Evolutionary conservation across 257 asterid species (phyloP), one percentile per base, ranked within the genome.

Genomic region (Scutellaria minor): DNA sequence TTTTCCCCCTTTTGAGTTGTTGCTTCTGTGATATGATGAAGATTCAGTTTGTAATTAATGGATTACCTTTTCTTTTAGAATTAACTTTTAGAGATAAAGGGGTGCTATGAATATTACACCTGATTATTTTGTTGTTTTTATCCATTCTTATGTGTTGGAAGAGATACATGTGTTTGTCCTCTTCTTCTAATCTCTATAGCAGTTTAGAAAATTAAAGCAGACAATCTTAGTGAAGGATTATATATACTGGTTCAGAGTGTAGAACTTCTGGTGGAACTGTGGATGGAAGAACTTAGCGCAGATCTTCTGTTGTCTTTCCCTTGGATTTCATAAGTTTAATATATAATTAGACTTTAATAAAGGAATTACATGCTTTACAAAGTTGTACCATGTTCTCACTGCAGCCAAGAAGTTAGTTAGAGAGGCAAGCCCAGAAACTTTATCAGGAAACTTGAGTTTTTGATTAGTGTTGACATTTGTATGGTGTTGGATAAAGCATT

Each of bases 21-120:
- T 77, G 59, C 35, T 20, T 55, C 22, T 64, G 18, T 55, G 50
- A 40, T 70, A 56, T 65, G 48, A 9, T 71, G 59, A 37, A 70
- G 64, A 52, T 51, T 51, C 50, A 60, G 20, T 59, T 40, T 22
- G 48, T 27, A 54, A 41, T 53, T 52, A 41, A 52, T 56, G 74
- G 6, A 53, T 20, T 65, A 46, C n/a, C 40, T 6, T 41, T 24
- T 0, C 45, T 24, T 56, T 42, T 13, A n/a, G 1, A 56, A 31
- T 31, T 22, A 53, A 27, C 44, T 44, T 12, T 12, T 70, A 13
- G 31, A 20, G 58, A 56, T 56, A 35, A 54, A 12, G 42, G 37
- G 40, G 57, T 18, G 44, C 42, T 45, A 7, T 22, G 66, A 42
- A 9, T 70, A 57, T 56, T 44, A 13, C 45, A 18, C 15, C 11